phyloP scores from a whole-genome alignment of 176 grass and related monocot species.

The Avena atlantica region DNA sequence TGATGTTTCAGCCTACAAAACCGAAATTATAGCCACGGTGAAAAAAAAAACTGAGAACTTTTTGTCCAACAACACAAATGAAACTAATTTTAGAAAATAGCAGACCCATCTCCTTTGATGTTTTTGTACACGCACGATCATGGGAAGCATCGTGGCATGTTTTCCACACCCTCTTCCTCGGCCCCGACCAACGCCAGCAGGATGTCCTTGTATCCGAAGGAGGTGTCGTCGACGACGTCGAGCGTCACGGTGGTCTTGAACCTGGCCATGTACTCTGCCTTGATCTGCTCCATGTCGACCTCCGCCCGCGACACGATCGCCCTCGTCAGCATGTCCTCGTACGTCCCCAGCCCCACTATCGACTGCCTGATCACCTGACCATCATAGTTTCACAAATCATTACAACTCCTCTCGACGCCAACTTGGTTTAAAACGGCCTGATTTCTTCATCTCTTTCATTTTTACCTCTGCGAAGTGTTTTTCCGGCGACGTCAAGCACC shows the following conservation, averaged over 20 bases:
- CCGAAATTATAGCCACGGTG: too few relatives aligned
- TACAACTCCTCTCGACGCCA: too few relatives aligned
- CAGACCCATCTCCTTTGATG: too few relatives aligned
- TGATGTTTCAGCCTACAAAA: too few relatives aligned
- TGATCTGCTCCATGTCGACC: conserved; percentile 77
- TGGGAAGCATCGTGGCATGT: neutral
- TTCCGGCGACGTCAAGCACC: conserved; percentile 74
- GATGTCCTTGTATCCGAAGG: conserved; percentile 67
- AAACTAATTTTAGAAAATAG: too few relatives aligned
- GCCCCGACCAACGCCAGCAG: conserved; percentile 57
- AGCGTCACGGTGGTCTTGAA: conserved; percentile 60
- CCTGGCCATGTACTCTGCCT: conserved; percentile 61
- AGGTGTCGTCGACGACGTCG: conserved; percentile 75
- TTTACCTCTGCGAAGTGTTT: conserved; percentile 91
- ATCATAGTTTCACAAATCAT: too few relatives aligned
- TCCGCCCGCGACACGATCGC: conserved; percentile 74
- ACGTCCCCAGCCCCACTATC: conserved; percentile 74
- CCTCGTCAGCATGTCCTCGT: conserved; percentile 81
- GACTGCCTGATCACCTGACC: conserved; percentile 78
- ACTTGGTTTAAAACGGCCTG: too few relatives aligned
- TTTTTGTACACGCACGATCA: neutral
- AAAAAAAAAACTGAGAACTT: too few relatives aligned
- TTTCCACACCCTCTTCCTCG: conserved; percentile 29
- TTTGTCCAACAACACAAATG: too few relatives aligned
- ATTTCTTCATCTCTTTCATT: too few relatives aligned